Conservation (phyloP, 495 filamentous ascomycete species). For the Neurospora sp. region DNA sequence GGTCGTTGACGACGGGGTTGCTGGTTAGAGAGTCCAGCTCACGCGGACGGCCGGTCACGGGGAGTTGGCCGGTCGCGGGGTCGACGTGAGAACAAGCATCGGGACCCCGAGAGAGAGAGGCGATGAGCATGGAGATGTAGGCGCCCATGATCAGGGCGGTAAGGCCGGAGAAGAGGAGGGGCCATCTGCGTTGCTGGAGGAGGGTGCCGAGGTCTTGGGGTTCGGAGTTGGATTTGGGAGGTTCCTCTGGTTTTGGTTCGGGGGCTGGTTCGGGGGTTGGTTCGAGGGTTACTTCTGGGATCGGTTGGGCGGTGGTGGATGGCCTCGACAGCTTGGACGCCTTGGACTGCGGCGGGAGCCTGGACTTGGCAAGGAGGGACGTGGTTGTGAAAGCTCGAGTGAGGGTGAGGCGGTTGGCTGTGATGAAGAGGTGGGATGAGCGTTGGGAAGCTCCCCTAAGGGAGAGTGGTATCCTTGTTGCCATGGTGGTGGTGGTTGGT, state of each 20-base stretch:
- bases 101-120: constrained; percentile 10
- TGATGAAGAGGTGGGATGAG: not conserved
- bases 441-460: not conserved
- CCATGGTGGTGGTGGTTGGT: constrained; percentile 4
- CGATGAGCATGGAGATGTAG: constrained; percentile 24
- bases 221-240: not conserved
- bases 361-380: not conserved
- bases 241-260: not conserved
- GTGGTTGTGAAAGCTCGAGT: constrained; percentile 3
- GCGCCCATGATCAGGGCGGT: constrained; percentile 13
- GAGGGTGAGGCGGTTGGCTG: not conserved
- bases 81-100: not conserved
- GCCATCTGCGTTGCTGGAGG: constrained; percentile 11
- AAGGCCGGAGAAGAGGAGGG: constrained; percentile 17
- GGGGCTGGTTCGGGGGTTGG: not conserved
- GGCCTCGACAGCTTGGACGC: not conserved
- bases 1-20: constrained; percentile 1
- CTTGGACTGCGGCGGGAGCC: not conserved
- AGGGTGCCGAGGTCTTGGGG: constrained; percentile 10
- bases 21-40: not conserved
- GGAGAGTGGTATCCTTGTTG: constrained; percentile 1
- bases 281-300: not conserved
- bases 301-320: not conserved
- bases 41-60: constrained; percentile 9
- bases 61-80: not conserved